Evolutionary conservation across 1,284 basidiomycete genomes (phyloP).

Genomic region (Porogramme epimiltina): DNA sequence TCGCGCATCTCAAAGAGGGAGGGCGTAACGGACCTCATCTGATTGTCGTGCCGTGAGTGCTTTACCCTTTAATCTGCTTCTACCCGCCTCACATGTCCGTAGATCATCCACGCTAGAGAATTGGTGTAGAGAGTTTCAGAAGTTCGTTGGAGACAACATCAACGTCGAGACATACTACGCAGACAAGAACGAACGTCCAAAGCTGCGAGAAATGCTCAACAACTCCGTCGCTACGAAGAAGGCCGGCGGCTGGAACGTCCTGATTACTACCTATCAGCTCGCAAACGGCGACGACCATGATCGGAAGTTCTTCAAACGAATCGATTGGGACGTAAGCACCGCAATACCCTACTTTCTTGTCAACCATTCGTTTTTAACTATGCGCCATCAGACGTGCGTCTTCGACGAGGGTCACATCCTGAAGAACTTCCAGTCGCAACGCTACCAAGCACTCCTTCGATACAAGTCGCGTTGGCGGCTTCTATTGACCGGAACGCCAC

Average conservation of each 20-base stretch:
- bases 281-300: slow-evolving; percentile 88
- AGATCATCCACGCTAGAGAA: slow-evolving; percentile 97
- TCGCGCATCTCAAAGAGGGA: slow-evolving; percentile 84
- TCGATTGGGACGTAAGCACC: slow-evolving; percentile 92
- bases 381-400: slow-evolving; percentile 68
- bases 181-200: slow-evolving; percentile 84
- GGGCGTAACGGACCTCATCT: slow-evolving; percentile 87
- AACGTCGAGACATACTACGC: slow-evolving; percentile 94
- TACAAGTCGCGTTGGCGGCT: slow-evolving; percentile 90
- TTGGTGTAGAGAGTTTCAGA: slow-evolving; percentile 95
- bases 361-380: not conserved
- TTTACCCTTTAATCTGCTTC: not conserved
- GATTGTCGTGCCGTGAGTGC: slow-evolving; percentile 88
- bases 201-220: slow-evolving; percentile 70
- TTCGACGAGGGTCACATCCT: slow-evolving; percentile 96
- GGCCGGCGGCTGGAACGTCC: slow-evolving; percentile 82
- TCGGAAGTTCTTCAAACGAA: slow-evolving; percentile 88
- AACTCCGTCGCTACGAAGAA: slow-evolving; percentile 36
- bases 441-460: slow-evolving; percentile 87
- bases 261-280: slow-evolving; percentile 96
- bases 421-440: slow-evolving; percentile 96
- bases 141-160: slow-evolving; percentile 82
- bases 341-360: slow-evolving; percentile 25
- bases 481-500: slow-evolving; percentile 92
- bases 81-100: slow-evolving; percentile 2